Conservation (phyloP, 2,329 filamentous ascomycete genomes). For the Aspergillus neotritici region DNA sequence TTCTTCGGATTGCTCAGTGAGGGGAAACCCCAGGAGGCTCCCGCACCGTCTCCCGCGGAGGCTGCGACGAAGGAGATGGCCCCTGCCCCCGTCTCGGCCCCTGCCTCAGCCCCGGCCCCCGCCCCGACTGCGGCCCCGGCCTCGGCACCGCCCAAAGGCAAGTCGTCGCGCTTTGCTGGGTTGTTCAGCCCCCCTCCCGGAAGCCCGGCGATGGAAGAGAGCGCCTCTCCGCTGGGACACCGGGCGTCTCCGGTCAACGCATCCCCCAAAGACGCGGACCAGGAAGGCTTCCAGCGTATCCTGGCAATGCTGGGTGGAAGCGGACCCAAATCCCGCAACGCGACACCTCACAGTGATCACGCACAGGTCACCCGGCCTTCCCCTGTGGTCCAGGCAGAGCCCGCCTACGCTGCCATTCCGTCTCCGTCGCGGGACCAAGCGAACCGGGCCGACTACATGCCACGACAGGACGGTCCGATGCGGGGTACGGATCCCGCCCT, state of each 20-base stretch:
- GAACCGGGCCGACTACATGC: conserved; percentile 29
- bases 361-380: conserved; percentile 26
- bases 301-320: conserved; percentile 69
- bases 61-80: conserved; percentile 39
- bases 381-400: conserved; percentile 27
- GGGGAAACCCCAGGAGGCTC: conserved; percentile 40
- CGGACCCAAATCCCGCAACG: conserved; percentile 34
- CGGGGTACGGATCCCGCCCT: conserved; percentile 21
- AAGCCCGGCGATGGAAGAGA: conserved; percentile 41
- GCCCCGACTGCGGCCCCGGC: too few relatives aligned
- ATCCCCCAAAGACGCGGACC: conserved; percentile 58
- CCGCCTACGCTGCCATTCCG: conserved; percentile 22
- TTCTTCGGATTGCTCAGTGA: conserved; percentile 63
- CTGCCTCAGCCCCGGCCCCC: too few relatives aligned
- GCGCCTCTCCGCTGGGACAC: conserved; percentile 21
- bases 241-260: conserved; percentile 27
- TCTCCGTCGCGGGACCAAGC: conserved; percentile 29
- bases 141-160: conserved; percentile 27
- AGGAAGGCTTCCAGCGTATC: conserved; percentile 78
- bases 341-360: conserved; percentile 40
- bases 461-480: conserved; percentile 17
- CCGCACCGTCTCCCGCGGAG: conserved; percentile 32
- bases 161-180: conserved; percentile 79
- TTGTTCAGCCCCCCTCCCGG: conserved; percentile 63
- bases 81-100: conserved; percentile 6